These are phyloP conservation scores for Cyclotella atomus DNA, from an alignment of 108 stramenopile species.

Conservation along the genomic window DNA sequence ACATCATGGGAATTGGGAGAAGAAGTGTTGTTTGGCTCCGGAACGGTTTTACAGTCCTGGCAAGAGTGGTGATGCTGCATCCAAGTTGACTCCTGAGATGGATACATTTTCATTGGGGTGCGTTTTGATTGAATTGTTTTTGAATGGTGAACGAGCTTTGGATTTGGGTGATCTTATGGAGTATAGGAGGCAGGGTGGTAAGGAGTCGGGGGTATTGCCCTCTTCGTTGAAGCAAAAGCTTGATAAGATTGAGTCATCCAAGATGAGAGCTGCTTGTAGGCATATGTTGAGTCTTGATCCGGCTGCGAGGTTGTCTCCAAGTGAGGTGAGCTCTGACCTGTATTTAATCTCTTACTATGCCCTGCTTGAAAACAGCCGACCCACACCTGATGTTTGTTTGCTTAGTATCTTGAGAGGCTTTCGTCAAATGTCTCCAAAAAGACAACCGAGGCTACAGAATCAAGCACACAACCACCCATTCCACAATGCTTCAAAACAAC, in stretches of 20 bases:
- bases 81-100: slow-evolving; percentile 83
- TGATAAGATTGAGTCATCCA: slow-evolving; percentile 85
- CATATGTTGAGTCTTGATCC: slow-evolving; percentile 93
- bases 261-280: slow-evolving; percentile 80
- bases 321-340: slow-evolving; percentile 28
- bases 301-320: slow-evolving; percentile 65
- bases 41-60: slow-evolving; percentile 82
- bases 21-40: slow-evolving; percentile 96
- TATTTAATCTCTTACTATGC: too few relatives aligned
- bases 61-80: slow-evolving; percentile 13
- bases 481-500: slow-evolving; percentile 61
- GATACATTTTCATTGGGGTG: slow-evolving; percentile 98
- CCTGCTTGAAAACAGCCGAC: too few relatives aligned
- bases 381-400: slow-evolving; percentile 61
- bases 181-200: slow-evolving; percentile 53
- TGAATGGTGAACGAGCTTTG: slow-evolving; percentile 92
- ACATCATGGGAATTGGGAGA: slow-evolving; percentile 53
- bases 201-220: slow-evolving; percentile 25
- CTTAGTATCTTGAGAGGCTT: slow-evolving; percentile 16
- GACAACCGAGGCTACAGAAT: background rate
- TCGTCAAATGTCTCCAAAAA: slow-evolving; percentile 18
- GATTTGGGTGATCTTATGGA: slow-evolving; percentile 93
- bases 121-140: slow-evolving; percentile 91
- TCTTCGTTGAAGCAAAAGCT: slow-evolving; percentile 78
- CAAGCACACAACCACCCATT: slow-evolving; percentile 37